Base-by-base conservation (phyloP, 805 yeast genomes). In the Saccharomyces cerevisiae region DNA sequence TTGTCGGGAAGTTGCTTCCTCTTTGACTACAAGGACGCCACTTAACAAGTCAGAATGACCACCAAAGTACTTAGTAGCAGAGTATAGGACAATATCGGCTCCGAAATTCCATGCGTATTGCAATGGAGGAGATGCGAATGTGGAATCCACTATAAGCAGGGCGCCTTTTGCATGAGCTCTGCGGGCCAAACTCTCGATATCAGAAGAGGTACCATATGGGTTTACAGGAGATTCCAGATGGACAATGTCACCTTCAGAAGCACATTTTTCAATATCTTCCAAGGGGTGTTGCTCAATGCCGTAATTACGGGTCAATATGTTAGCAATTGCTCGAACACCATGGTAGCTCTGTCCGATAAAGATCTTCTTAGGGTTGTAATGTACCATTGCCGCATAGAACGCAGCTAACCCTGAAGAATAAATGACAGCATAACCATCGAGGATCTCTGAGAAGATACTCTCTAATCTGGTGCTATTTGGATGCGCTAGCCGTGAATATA, bases 41-140 rank as follows among this genome's bases (percentile, higher is more conserved):
- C 96, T 90, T 51, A 91, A 74, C 47, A 90, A 73, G 68, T 91
- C 97, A 6, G 96, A 87, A 70, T 91, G 97, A n/a, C 98, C 97
- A 43, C 96, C 97, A 64, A 89, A 85, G 71, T 85, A 92, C 68
- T 91, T 91, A 0, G 97, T 91, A 1, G 90, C 96, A 1, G 97
- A 89, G 69, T 91, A 97, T 80, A 92, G 74, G n/a, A 92, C 83
- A 59, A 89, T 72, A 69, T 92, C 97, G 30, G 86, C 96, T 49
- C 92, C 96, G 62, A 80, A 85, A 43, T 77, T 76, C 71, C 89
- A 89, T 4, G 96, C 92, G 57, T 89, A 80, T 61, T 82, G 86
- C 54, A 90, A 71, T 17, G 96, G 96, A 13, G 96, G 96, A 22
- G 97, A 96, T 9, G 96, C 97, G 71, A 92, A 88, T 0, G 97